A percentile compares a stretch with the other conserved stretches of the same genome.
Conservation (phyloP, 805 yeast genomes). For the Torulaspora maleeae region DNA sequence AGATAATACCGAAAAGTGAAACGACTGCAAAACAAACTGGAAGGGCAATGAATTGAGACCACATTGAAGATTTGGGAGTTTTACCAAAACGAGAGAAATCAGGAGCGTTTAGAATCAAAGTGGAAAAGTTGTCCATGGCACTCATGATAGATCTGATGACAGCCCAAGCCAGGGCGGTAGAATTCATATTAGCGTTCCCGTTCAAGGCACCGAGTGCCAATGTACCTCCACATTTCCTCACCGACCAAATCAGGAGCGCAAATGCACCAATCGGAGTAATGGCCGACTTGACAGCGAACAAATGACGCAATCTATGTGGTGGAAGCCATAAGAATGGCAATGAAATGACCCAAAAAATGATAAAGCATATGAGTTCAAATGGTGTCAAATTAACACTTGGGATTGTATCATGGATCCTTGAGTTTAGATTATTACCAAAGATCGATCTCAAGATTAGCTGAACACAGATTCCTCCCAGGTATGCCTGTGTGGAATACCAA, state of each 20-base stretch:
- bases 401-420: slow-evolving; percentile 60
- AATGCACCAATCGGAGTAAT: slow-evolving; percentile 80
- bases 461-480: slow-evolving; percentile 84
- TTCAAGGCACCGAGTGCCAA: slow-evolving; percentile 29
- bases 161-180: slow-evolving; percentile 71
- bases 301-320: slow-evolving; percentile 77
- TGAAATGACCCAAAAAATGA: slow-evolving; percentile 74
- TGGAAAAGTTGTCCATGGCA: slow-evolving; percentile 79
- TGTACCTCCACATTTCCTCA: slow-evolving; percentile 70
- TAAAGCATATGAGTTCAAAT: slow-evolving; percentile 68
- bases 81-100: slow-evolving; percentile 83
- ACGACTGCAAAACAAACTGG: slow-evolving; percentile 78
- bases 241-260: slow-evolving; percentile 79
- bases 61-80: slow-evolving; percentile 46
- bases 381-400: slow-evolving; percentile 58
- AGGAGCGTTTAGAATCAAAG: slow-evolving; percentile 83
- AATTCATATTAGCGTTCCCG: slow-evolving; percentile 13
- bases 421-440: slow-evolving; percentile 61
- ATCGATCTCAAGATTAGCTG: slow-evolving; percentile 72
- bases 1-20: slow-evolving; percentile 77
- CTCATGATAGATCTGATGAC: slow-evolving; percentile 75
- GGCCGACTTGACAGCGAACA: slow-evolving; percentile 77
- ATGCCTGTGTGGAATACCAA: slow-evolving; percentile 86
- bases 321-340: slow-evolving; percentile 79
- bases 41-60: slow-evolving; percentile 59